These are phyloP conservation scores for Rhizopogon vulgaris DNA, from an alignment of 768 basidiomycete genomes.

Conservation along the genomic window DNA sequence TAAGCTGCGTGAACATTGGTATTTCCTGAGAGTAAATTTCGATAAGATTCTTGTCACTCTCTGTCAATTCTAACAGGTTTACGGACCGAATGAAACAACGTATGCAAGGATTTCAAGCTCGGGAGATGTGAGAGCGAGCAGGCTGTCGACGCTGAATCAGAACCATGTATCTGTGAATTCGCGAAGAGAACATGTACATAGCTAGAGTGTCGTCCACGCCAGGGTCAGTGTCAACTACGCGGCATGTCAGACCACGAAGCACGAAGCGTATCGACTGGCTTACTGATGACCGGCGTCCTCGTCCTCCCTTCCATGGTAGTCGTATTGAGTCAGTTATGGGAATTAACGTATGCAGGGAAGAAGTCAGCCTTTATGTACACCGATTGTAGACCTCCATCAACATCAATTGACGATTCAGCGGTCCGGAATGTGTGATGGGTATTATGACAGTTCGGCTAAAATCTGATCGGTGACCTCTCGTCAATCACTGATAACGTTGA, in stretches of 20 bases:
- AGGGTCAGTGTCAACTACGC: slow-evolving; percentile 76
- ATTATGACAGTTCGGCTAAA: too few species aligned
- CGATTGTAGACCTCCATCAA: too few species aligned
- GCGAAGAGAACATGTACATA: slow-evolving; percentile 43
- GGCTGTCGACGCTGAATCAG: slow-evolving; percentile 31
- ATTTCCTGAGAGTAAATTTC: slow-evolving; percentile 46
- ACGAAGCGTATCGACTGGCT: slow-evolving; percentile 16
- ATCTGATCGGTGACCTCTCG: too few species aligned
- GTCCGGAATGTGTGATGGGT: too few species aligned
- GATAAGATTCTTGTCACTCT: not conserved
- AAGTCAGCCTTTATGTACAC: not conserved
- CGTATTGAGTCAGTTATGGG: not conserved
- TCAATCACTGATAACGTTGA: too few species aligned
- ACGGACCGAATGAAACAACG: slow-evolving; percentile 68
- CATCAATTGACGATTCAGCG: too few species aligned
- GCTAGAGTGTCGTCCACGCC: slow-evolving; percentile 81
- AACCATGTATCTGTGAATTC: not conserved
- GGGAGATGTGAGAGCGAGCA: slow-evolving; percentile 76
- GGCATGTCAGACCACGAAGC: slow-evolving; percentile 3
- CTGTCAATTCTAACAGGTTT: not conserved
- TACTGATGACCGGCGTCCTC: slow-evolving; percentile 63
- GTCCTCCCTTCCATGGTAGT: slow-evolving; percentile 14
- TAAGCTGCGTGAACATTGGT: slow-evolving; percentile 56
- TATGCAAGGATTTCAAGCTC: slow-evolving; percentile 77
- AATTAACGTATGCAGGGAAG: not conserved